Evolutionary conservation across 768 basidiomycete genomes (phyloP), one percentile per base, ranked within the genome.

Genomic region (Lactifluus volemus): DNA sequence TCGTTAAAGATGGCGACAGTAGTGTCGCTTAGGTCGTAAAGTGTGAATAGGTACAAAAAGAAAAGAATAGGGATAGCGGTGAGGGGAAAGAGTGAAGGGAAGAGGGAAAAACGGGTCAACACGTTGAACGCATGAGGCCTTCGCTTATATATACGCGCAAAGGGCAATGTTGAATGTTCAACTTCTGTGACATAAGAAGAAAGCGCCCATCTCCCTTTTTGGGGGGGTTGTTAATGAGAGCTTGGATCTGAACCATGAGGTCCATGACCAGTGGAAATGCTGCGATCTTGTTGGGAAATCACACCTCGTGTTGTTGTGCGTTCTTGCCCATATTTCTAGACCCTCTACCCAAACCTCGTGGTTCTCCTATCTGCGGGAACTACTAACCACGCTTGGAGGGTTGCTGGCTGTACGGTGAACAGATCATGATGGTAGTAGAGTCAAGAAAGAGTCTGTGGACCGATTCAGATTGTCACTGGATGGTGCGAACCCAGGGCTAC

Each of bases 121-220:
- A 66, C 65, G 65, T 66, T 55, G 51, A 38, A 64, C 6, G 53
- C 63, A 59, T 62, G 65, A 66, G 63, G 63, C 59, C 38, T n/a
- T 52, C 53, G 64, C 64, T 61, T 66, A 64, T 64, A 61, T 65
- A 65, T 29, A 19, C 53, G 55, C 59, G 42, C 15, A 30, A 45
- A 19, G 32, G 44, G 21, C 53, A 38, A 59, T 61, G 60, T 62
- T 64, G 34, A 44, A 6, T 41, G 5, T 34, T 34, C 32, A 34
- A 25, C 25, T 64, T 61, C n/a, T 29, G 21, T 63, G 51, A 52
- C 58, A 63, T 25, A 51, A 52, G 15, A 52, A 51, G 47, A 11
- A 52, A 32, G 52, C 61, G 61, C 57, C 57, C 34, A 52, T 36
- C 12, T 51, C 61, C 17, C 12, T 32, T 62, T 52, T 25, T 57